Evolutionary conservation across 2,329 filamentous ascomycete genomes (phyloP).

Genomic region (Calonectria hongkongensis): DNA sequence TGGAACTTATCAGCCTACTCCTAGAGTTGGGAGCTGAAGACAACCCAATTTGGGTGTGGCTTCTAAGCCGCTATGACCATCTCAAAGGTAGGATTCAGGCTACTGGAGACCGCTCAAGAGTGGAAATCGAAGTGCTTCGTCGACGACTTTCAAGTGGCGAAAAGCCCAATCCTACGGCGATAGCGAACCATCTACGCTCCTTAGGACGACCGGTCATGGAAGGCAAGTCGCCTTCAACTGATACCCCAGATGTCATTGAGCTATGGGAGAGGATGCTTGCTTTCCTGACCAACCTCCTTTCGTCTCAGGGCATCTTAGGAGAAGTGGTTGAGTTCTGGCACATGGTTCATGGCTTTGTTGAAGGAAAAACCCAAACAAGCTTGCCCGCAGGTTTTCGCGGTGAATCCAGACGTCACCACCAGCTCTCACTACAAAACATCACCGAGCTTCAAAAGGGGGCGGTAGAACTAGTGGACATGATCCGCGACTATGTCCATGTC

Average conservation of each 20-base stretch:
- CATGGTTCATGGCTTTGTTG: constrained; percentile 90
- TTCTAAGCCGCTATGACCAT: constrained; percentile 91
- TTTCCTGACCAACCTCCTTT: constrained; percentile 85
- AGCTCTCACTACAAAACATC: constrained; percentile 82
- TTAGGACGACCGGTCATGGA: constrained; percentile 81
- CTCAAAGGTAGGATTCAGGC: constrained; percentile 89
- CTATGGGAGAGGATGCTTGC: constrained; percentile 92
- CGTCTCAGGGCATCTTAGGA: constrained; percentile 86
- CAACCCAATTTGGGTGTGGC: constrained; percentile 97
- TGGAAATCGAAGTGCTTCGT: constrained; percentile 94
- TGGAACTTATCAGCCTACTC: constrained; percentile 91
- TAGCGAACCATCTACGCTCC: constrained; percentile 85
- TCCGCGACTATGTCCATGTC: constrained; percentile 85
- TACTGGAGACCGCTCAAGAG: constrained; percentile 88
- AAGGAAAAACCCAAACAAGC: constrained; percentile 86
- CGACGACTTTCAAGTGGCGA: constrained; percentile 85
- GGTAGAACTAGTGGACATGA: constrained; percentile 86
- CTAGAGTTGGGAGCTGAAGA: constrained; percentile 96
- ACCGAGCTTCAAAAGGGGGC: constrained; percentile 84
- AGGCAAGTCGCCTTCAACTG: constrained; percentile 78
- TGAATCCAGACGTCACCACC: constrained; percentile 87
- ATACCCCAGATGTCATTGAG: constrained; percentile 87
- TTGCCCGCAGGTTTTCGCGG: constrained; percentile 89
- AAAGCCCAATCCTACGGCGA: constrained; percentile 79
- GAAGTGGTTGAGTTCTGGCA: constrained; percentile 97